Conservation (phyloP, 106 monocot species). For the Acorus calamus region DNA sequence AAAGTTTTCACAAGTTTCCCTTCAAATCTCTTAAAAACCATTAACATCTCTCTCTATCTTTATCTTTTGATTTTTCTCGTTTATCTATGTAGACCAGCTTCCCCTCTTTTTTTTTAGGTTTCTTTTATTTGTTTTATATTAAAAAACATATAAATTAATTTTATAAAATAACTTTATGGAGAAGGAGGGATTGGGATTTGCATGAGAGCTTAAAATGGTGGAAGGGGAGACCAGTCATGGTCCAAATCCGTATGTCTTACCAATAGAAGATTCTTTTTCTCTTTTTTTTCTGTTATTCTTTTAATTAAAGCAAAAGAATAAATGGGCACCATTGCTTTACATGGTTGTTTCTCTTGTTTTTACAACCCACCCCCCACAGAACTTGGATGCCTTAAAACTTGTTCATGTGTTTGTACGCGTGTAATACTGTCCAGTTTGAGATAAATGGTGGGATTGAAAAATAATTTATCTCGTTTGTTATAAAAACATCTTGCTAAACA, state of each 20-base stretch:
- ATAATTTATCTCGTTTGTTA: no score
- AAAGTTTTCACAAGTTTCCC: background rate
- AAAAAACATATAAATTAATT: no score
- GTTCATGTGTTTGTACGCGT: no score
- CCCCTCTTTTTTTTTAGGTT: background rate
- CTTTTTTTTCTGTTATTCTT: background rate
- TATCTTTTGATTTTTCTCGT: background rate
- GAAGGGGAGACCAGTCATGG: conserved; percentile 2
- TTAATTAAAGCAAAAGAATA: conserved; percentile 16
- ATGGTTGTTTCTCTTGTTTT: background rate
- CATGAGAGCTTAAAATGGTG: background rate
- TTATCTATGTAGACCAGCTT: background rate
- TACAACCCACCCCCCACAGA: no score
- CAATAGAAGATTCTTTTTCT: no score
- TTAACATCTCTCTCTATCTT: background rate
- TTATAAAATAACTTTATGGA: no score
- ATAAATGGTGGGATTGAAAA: no score
- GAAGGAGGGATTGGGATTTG: background rate
- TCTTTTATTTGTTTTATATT: no score
- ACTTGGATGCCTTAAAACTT: no score
- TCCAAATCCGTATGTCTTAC: background rate
- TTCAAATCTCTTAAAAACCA: conserved; percentile 5
- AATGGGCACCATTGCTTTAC: conserved; percentile 7
- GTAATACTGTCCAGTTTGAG: no score
- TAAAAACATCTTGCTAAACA: no score